Base-by-base conservation (phyloP, 2,329 filamentous ascomycete genomes). In the Talaromyces islandicus region DNA sequence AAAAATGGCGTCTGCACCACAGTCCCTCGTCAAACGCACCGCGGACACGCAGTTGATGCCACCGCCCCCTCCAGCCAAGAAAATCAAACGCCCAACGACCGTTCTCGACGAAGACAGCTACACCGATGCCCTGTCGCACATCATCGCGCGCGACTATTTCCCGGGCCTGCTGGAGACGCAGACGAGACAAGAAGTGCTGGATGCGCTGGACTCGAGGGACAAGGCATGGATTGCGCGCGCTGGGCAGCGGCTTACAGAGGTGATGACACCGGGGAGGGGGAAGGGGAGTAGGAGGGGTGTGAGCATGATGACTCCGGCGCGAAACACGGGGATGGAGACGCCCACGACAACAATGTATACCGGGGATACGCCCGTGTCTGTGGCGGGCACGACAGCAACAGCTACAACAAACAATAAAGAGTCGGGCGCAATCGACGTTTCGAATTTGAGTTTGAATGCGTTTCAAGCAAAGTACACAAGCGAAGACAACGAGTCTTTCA, bases 401-500 rank as follows among this genome's bases (percentile, higher is more conserved):
- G 71, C 75, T 10, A 71, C 69, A 5, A 67, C 70, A 24, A 17
- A 72, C 76, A 56, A 79, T 76, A 58, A 77, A 60, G 27, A 7
- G n/a, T n/a, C n/a, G n/a, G n/a, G n/a, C 10, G 75, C 41, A 60
- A 55, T 91, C 19, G 88, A 96, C 71, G 86, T 76, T 2, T 71
- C 88, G 48, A 88, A 88, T 66, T 86, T 97, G 80, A 92, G 88
- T 62, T 82, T 99, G 1, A 86, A 88, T 57, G 85, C 88, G 1
- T 99, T 97, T 69, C 94, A 99, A 71, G 84, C 89, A 3, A 93
- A 90, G 66, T 97, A 97, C 76, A 99, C 93, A 1, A 96, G 91
- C 69, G 94, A 99, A 74, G 94, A 99, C 73, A 97, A 97, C 70
- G 94, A 97, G 71, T 95, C 90, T 67, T 97, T 99, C 78, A 96